Evolutionary conservation across 345 rosid species (phyloP).

Genomic region (Gossypioides kirkii): DNA sequence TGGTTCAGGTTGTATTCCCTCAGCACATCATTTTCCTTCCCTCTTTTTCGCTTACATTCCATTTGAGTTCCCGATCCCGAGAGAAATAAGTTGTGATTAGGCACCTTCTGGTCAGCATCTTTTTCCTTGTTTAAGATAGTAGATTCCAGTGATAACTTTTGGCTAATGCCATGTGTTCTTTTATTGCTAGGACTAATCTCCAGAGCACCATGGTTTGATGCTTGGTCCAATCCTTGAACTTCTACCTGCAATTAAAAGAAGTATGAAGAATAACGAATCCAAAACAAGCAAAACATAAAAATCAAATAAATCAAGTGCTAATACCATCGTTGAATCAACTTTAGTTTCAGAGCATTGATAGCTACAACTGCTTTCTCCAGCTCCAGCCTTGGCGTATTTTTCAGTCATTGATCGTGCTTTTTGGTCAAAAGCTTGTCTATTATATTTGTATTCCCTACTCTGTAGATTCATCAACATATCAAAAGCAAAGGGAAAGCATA

Average conservation of each 20-base stretch:
- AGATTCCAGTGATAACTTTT: conserved; percentile 36
- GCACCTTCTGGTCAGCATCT: conserved; percentile 18
- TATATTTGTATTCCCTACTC: conserved; percentile 82
- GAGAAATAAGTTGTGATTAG: background rate
- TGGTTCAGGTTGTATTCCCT: conserved; percentile 9
- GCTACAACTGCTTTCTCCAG: conserved; percentile 25
- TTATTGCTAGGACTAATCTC: conserved; percentile 22
- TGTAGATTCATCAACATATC: conserved; percentile 27
- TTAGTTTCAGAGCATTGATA: conserved; percentile 23
- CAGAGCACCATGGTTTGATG: conserved; percentile 20
- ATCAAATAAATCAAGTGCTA: background rate
- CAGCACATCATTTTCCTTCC: conserved; percentile 23
- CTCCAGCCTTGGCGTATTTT: conserved; percentile 51
- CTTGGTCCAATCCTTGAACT: conserved; percentile 19
- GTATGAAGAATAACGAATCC: background rate
- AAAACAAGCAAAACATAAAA: background rate
- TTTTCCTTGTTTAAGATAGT: conserved; percentile 22
- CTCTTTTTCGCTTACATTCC: conserved; percentile 20
- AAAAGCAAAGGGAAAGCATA: background rate
- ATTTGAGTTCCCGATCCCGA: conserved; percentile 5
- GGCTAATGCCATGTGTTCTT: conserved; percentile 24
- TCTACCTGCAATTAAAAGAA: conserved; percentile 33
- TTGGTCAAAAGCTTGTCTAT: conserved; percentile 59
- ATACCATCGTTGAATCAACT: conserved; percentile 22
- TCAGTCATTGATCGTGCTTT: conserved; percentile 68